Conservation (phyloP, 495 filamentous ascomycete species). For the Parathielavia appendiculata region DNA sequence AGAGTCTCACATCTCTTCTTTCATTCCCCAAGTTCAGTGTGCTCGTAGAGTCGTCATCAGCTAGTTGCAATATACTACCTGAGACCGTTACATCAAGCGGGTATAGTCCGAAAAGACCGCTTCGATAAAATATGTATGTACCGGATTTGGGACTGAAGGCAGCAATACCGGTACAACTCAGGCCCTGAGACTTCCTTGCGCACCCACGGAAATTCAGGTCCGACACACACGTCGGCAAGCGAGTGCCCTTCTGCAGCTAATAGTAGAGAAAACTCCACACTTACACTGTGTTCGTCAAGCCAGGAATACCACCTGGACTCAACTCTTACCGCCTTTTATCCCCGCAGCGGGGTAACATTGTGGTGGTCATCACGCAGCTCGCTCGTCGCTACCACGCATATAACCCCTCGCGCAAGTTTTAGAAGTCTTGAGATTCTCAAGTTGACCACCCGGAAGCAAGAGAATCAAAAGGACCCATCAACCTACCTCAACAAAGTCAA, state of each 20-base stretch:
- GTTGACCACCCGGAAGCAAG: not conserved
- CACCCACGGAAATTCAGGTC: no score
- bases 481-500: not conserved
- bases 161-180: no score
- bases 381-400: not conserved
- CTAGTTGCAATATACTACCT: no score
- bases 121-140: no score
- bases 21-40: no score
- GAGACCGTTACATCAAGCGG: no score
- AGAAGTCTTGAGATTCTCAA: not conserved
- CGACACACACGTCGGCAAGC: not conserved
- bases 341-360: slow-evolving; percentile 16
- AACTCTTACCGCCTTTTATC: slow-evolving; percentile 13
- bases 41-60: no score
- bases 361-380: not conserved
- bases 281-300: not conserved
- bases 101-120: no score
- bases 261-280: not conserved
- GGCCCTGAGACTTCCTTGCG: no score
- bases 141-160: no score
- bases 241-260: not conserved
- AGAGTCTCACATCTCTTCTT: no score
- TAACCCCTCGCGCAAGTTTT: not conserved
- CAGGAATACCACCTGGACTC: not conserved
- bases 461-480: not conserved